Conservation (phyloP, 208 protist species). For the Baffinella frigidus region DNA sequence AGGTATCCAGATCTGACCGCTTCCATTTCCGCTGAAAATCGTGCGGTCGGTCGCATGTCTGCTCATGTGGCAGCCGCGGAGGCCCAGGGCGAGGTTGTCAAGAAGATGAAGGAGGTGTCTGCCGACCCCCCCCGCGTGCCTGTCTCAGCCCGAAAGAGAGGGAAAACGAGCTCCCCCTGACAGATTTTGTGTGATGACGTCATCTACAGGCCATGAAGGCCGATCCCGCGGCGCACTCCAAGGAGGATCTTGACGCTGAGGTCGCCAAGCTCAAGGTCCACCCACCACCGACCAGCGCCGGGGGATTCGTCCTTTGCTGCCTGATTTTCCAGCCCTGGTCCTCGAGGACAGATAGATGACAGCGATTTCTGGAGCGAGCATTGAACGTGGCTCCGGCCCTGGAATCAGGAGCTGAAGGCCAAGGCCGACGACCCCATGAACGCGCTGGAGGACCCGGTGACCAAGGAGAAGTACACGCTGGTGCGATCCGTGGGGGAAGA, state of each 20-base stretch:
- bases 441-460: constrained; percentile 49
- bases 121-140: not conserved
- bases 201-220: too few relatives aligned
- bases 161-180: not conserved
- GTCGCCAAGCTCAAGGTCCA: not conserved
- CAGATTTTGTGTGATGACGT: not conserved
- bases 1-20: too few relatives aligned
- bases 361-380: too few relatives aligned
- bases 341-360: not conserved
- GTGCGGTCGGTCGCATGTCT: too few relatives aligned
- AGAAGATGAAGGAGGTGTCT: constrained; percentile 32
- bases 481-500: constrained; percentile 57
- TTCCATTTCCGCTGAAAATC: too few relatives aligned
- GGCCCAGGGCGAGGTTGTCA: constrained; percentile 21
- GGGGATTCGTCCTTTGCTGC: not conserved
- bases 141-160: not conserved
- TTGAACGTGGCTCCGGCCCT: not conserved
- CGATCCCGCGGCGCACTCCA: not conserved
- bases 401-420: not conserved
- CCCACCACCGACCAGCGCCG: not conserved
- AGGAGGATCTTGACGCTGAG: constrained; percentile 1
- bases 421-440: constrained; percentile 31
- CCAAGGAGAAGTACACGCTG: constrained; percentile 52
- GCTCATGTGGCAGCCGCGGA: too few relatives aligned
- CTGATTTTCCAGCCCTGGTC: not conserved